Conservation (phyloP, 306 rosid genomes). For the Quercus ilex region DNA sequence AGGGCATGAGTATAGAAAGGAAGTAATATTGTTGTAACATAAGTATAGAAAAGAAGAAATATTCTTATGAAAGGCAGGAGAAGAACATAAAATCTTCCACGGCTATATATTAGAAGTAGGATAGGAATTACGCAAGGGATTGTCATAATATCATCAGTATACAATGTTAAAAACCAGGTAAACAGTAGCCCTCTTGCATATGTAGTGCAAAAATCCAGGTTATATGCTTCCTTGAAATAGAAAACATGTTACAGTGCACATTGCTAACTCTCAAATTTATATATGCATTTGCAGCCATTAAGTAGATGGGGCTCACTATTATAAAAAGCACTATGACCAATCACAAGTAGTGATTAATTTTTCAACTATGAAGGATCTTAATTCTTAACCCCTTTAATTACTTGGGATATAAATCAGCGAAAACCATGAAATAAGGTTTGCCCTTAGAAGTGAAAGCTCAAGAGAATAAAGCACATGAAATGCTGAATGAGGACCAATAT, state of each 20-base stretch:
- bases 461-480: too few species aligned
- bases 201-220: neutral
- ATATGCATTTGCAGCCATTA: neutral
- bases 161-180: neutral
- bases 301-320: neutral
- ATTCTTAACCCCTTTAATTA: neutral
- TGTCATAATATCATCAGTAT: neutral
- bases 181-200: neutral
- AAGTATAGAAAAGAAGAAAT: neutral
- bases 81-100: neutral
- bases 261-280: neutral
- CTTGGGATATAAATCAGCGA: neutral
- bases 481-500: too few species aligned
- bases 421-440: too few species aligned
- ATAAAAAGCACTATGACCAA: neutral
- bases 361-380: neutral
- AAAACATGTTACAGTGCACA: neutral
- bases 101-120: neutral
- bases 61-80: neutral
- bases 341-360: neutral
- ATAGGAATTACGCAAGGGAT: neutral
- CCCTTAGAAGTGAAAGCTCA: too few species aligned
- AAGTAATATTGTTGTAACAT: neutral
- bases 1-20: conserved; percentile 17
- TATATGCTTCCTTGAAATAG: neutral